Conservation (phyloP, 2,329 filamentous ascomycete genomes). For the Cadophora luteo-olivacea region DNA sequence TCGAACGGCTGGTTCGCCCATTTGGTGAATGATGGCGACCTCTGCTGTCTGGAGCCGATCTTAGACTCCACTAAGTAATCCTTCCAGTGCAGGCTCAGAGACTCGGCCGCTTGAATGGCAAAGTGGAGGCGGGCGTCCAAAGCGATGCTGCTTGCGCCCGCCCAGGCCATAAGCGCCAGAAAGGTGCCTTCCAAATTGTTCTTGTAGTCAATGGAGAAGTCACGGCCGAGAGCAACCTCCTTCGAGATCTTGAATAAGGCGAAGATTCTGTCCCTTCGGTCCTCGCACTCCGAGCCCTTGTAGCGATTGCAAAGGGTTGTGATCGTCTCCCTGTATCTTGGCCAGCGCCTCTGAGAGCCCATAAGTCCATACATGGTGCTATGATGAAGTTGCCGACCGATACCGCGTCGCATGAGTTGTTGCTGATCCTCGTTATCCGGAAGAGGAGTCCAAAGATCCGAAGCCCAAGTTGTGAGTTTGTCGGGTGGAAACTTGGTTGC, state of each 20-base stretch:
- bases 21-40: neutral
- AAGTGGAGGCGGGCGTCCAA: neutral
- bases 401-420: neutral
- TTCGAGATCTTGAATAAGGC: neutral
- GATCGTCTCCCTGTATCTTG: neutral
- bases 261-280: neutral
- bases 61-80: neutral
- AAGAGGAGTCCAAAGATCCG: conserved; percentile 2
- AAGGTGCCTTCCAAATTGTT: neutral
- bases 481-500: conserved; percentile 1
- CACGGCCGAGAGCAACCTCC: neutral
- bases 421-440: neutral
- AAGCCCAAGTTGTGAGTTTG: neutral
- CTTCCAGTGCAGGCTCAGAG: neutral
- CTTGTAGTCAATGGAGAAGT: neutral
- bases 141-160: neutral
- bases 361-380: conserved; percentile 10
- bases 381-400: neutral
- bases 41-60: neutral
- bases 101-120: neutral
- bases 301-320: neutral
- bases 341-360: neutral
- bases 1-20: neutral
- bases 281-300: neutral
- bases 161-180: neutral